Conservation (phyloP, 345 rosid genomes). For the Iberis pinnata region DNA sequence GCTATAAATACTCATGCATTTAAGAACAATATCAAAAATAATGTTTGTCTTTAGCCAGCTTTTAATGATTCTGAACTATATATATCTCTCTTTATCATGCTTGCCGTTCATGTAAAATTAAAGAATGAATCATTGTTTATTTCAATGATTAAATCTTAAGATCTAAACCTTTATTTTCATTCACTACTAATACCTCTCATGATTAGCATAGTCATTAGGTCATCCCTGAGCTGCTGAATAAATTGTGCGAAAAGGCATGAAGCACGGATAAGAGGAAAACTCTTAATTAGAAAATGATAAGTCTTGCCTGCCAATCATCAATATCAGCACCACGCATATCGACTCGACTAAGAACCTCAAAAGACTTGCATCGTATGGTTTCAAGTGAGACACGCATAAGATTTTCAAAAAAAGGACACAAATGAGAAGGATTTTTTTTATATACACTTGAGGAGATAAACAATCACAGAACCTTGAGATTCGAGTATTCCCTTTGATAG, state of each 20-base stretch:
- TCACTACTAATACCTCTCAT: too few relatives aligned
- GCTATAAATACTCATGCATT: too few relatives aligned
- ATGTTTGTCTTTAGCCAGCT: too few relatives aligned
- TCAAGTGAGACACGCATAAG: constrained; percentile 12
- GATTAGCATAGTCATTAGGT: constrained; percentile 87
- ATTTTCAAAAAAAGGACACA: neutral
- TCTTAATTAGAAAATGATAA: neutral
- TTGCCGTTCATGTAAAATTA: too few relatives aligned
- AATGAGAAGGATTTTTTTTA: neutral
- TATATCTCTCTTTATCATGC: too few relatives aligned
- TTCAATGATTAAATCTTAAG: too few relatives aligned
- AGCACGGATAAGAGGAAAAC: too few relatives aligned
- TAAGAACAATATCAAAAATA: too few relatives aligned
- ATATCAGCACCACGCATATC: constrained; percentile 93
- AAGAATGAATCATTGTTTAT: too few relatives aligned
- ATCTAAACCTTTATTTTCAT: too few relatives aligned
- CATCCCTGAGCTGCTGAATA: constrained; percentile 71
- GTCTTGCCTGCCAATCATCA: constrained; percentile 69
- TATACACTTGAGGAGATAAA: neutral
- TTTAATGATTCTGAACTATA: too few relatives aligned
- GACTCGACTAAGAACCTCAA: constrained; percentile 77
- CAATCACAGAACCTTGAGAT: constrained; percentile 47
- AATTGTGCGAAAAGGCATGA: neutral
- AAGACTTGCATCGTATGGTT: constrained; percentile 83
- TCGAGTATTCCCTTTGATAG: constrained; percentile 75